Conservation (phyloP, 1,284 basidiomycete genomes). For the Ustilago crameri region DNA sequence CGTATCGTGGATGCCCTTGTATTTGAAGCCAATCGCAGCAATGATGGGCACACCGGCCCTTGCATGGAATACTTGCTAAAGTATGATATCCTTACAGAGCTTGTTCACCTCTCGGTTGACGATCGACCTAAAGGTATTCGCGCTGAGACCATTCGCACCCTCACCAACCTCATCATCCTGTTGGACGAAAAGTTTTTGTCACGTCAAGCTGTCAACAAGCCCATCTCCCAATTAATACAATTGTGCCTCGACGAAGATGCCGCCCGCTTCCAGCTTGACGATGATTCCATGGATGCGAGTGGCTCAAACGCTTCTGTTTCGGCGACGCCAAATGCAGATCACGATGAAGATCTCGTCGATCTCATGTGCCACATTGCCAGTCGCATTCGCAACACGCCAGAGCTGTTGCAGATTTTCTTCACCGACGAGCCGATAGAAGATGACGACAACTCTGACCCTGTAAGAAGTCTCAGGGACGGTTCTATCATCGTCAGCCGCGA, state of each 20-base stretch:
- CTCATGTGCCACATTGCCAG: conserved; percentile 62
- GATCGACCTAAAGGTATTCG: conserved; percentile 63
- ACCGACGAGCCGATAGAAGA: conserved; percentile 42
- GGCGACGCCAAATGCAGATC: conserved; percentile 14
- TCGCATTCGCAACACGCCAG: conserved; percentile 59
- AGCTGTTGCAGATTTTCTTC: conserved; percentile 62
- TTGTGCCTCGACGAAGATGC: conserved; percentile 90
- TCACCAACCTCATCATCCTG: conserved; percentile 64
- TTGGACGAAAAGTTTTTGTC: conserved; percentile 66
- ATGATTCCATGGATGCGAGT: conserved; percentile 69
- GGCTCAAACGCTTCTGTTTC: conserved; percentile 6
- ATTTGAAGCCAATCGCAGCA: conserved; percentile 81
- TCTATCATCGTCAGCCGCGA: conserved; percentile 41
- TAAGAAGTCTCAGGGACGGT: conserved; percentile 32
- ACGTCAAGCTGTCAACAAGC: conserved; percentile 74
- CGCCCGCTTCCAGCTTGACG: conserved; percentile 81
- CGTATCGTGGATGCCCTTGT: conserved; percentile 89
- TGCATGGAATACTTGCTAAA: conserved; percentile 91
- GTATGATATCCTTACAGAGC: conserved; percentile 72
- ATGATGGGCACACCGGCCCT: conserved; percentile 78
- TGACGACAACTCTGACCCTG: conserved; percentile 3
- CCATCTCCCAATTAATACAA: conserved; percentile 84
- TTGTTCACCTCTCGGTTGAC: conserved; percentile 60
- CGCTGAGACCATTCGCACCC: conserved; percentile 61
- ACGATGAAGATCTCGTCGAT: conserved; percentile 56